Conservation (phyloP, 169 alveolate species). For the Plasmodium billcollinsi region DNA sequence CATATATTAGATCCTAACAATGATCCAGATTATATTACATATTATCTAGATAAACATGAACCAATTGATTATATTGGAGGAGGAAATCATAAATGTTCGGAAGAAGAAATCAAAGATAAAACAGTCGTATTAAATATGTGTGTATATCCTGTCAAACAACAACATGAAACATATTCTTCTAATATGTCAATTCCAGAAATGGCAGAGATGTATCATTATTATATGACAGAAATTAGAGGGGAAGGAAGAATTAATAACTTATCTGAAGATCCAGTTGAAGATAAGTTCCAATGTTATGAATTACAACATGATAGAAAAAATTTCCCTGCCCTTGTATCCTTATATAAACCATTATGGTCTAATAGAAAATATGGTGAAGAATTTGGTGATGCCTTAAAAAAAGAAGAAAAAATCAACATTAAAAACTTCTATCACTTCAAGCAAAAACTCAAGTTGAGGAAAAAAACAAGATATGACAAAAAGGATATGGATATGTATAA, state of each 20-base stretch:
- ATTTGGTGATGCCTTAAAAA: slow-evolving; percentile 85
- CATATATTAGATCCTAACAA: slow-evolving; percentile 47
- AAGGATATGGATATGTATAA: slow-evolving; percentile 14
- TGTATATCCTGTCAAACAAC: slow-evolving; percentile 46
- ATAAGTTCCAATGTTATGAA: slow-evolving; percentile 78
- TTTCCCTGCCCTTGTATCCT: slow-evolving; percentile 82
- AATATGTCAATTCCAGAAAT: slow-evolving; percentile 82
- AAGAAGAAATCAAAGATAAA: slow-evolving; percentile 63
- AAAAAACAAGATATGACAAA: not conserved
- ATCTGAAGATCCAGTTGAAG: slow-evolving; percentile 78
- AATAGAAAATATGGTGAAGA: slow-evolving; percentile 86
- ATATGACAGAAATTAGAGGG: slow-evolving; percentile 83
- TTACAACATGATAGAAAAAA: slow-evolving; percentile 79
- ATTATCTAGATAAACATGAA: slow-evolving; percentile 56
- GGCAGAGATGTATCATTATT: slow-evolving; percentile 87
- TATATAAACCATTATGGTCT: slow-evolving; percentile 86
- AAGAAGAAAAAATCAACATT: slow-evolving; percentile 52
- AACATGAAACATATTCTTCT: slow-evolving; percentile 52
- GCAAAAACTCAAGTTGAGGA: slow-evolving; percentile 17
- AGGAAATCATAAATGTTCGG: slow-evolving; percentile 39
- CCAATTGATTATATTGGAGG: slow-evolving; percentile 76
- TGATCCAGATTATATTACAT: slow-evolving; percentile 62
- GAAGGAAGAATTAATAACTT: slow-evolving; percentile 83
- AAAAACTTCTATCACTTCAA: slow-evolving; percentile 25
- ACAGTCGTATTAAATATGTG: slow-evolving; percentile 73